Conservation (phyloP, 768 basidiomycete species). For the Clathrus columnatus region DNA sequence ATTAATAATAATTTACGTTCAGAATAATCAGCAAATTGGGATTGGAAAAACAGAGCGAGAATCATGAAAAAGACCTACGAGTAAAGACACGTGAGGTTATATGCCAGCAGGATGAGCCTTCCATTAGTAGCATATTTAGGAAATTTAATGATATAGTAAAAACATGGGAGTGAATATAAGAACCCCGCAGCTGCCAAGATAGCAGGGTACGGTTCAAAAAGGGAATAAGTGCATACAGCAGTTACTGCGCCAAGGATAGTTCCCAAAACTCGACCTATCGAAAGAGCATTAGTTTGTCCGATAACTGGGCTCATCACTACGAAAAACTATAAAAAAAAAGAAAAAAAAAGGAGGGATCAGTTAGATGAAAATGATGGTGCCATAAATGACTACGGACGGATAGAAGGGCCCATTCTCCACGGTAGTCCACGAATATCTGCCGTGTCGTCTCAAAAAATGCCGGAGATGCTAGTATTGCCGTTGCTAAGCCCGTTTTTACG, state of each 20-base stretch:
- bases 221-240: conserved; percentile 61
- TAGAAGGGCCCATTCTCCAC: conserved; percentile 94
- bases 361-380: conserved; percentile 12
- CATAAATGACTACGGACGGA: conserved; percentile 47
- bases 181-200: conserved; percentile 79
- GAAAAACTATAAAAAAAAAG: conserved; percentile 47
- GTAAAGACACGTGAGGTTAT: conserved; percentile 76
- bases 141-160: conserved; percentile 76
- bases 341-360: not conserved
- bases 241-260: conserved; percentile 75
- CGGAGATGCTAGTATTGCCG: conserved; percentile 74
- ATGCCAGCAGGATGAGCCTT: conserved; percentile 76
- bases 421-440: conserved; percentile 68
- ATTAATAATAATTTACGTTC: not conserved
- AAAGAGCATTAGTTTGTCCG: conserved; percentile 83
- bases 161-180: conserved; percentile 87
- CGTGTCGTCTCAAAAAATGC: conserved; percentile 80
- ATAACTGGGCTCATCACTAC: conserved; percentile 89
- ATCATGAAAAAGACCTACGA: conserved; percentile 21
- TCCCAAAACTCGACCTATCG: conserved; percentile 74
- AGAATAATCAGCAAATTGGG: conserved; percentile 28
- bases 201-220: conserved; percentile 68
- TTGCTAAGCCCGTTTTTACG: conserved; percentile 78
- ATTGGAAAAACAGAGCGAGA: conserved; percentile 7
- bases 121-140: conserved; percentile 69